A percentile compares a stretch with the other conserved stretches of the same genome.
Evolutionary conservation across 164 flowering plant genomes (phyloP).

Genomic region (Litsea cubeba): DNA sequence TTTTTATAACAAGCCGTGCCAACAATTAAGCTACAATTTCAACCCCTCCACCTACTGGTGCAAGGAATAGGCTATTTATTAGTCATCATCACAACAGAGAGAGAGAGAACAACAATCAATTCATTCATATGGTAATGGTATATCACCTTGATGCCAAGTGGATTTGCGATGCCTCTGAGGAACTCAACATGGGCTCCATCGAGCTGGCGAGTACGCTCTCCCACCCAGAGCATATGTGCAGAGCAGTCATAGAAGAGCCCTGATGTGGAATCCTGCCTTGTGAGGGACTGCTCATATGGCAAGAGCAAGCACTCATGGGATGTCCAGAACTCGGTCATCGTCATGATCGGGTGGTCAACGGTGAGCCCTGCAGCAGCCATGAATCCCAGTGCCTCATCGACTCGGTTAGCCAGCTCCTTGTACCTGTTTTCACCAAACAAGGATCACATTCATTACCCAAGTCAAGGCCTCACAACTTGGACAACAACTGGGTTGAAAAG

Average conservation of each 20-base stretch:
- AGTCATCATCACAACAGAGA: background rate
- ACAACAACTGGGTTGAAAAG: background rate
- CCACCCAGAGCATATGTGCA: conserved; percentile 90
- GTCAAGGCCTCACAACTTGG: background rate
- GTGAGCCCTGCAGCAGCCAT: conserved; percentile 90
- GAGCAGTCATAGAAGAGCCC: conserved; percentile 87
- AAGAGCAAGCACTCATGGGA: conserved; percentile 88
- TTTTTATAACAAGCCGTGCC: background rate
- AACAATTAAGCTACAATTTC: background rate
- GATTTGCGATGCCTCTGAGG: conserved; percentile 77
- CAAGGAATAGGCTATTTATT: no score
- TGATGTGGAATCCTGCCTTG: conserved; percentile 84
- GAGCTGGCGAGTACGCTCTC: conserved; percentile 84
- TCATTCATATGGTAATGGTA: conserved; percentile 7
- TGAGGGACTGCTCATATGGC: conserved; percentile 85
- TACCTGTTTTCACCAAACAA: conserved; percentile 41
- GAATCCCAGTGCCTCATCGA: conserved; percentile 89
- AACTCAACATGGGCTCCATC: conserved; percentile 98
- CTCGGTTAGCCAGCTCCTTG: conserved; percentile 72
- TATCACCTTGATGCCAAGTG: conserved; percentile 80
- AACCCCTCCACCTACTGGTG: background rate
- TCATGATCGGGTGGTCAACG: conserved; percentile 77
- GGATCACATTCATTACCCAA: background rate
- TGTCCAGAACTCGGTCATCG: conserved; percentile 87
- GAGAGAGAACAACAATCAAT: no score